Evolutionary conservation across 208 protist genomes (phyloP).

Genomic region (Leishmania martiniquensis): DNA sequence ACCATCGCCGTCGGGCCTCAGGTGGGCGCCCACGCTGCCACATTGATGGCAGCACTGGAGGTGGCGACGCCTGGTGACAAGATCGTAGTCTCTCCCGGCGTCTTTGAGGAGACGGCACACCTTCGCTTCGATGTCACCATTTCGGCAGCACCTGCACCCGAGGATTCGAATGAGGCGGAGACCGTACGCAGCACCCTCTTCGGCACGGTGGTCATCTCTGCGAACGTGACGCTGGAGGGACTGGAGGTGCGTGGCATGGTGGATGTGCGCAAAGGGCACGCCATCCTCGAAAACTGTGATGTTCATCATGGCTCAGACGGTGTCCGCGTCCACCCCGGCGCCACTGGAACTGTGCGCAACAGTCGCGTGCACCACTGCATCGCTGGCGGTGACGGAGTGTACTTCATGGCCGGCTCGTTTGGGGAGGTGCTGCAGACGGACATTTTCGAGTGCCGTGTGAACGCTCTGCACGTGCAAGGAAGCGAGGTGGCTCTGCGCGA

Average conservation of each 20-base stretch:
- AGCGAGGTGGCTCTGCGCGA: constrained; percentile 44
- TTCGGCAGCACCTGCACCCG: constrained; percentile 1
- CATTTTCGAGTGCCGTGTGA: constrained; percentile 86
- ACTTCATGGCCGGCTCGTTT: constrained; percentile 65
- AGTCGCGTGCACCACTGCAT: constrained; percentile 76
- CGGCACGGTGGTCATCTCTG: constrained; percentile 52
- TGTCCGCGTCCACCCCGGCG: constrained; percentile 59
- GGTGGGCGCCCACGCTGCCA: constrained; percentile 54
- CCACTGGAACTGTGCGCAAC: constrained; percentile 48
- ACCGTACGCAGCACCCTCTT: constrained; percentile 39
- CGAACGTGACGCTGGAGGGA: constrained; percentile 49
- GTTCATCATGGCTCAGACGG: constrained; percentile 80
- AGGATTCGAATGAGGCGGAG: constrained; percentile 10
- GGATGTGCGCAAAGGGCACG: constrained; percentile 78
- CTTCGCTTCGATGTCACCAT: constrained; percentile 53
- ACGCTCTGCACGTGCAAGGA: constrained; percentile 67
- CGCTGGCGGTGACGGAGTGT: constrained; percentile 78
- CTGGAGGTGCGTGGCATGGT: constrained; percentile 65
- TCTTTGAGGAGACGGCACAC: constrained; percentile 79
- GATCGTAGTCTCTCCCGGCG: constrained; percentile 58
- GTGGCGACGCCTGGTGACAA: constrained; percentile 55
- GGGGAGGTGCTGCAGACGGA: constrained; percentile 80
- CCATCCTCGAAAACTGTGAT: constrained; percentile 74
- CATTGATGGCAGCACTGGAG: constrained; percentile 64
- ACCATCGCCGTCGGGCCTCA: constrained; percentile 45